These are phyloP conservation scores for Chlamydomonas asymmetrica DNA, from an alignment of 139 green algal genomes.

Conservation along the genomic window DNA sequence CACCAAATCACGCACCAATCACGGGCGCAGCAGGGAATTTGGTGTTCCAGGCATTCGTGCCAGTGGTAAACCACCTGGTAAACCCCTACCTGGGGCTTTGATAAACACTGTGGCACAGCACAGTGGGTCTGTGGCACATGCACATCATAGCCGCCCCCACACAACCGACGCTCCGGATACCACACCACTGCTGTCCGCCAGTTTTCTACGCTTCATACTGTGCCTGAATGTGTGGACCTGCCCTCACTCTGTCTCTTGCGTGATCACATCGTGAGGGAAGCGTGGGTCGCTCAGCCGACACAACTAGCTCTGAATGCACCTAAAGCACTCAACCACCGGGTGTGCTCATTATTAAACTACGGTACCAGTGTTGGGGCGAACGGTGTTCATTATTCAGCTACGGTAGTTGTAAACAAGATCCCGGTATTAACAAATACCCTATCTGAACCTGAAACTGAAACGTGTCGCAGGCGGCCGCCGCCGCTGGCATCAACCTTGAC, in stretches of 20 bases:
- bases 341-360: not conserved
- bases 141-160: too few species aligned
- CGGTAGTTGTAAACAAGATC: not conserved
- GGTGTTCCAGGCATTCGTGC: not conserved
- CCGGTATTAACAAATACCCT: not conserved
- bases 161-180: too few species aligned
- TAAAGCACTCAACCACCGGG: not conserved
- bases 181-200: too few species aligned
- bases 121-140: not conserved
- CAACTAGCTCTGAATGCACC: not conserved
- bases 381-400: not conserved
- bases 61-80: not conserved
- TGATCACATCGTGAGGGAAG: too few species aligned
- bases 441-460: too few species aligned
- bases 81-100: not conserved
- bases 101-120: not conserved
- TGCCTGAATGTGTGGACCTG: too few species aligned
- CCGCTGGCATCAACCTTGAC: slow-evolving; percentile 71
- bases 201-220: too few species aligned
- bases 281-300: not conserved
- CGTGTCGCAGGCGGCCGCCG: slow-evolving; percentile 61
- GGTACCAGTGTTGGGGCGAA: not conserved
- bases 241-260: too few species aligned
- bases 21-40: not conserved
- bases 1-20: not conserved